Evolutionary conservation across 495 filamentous ascomycete species (phyloP).

Genomic region (Tuber magnatum): DNA sequence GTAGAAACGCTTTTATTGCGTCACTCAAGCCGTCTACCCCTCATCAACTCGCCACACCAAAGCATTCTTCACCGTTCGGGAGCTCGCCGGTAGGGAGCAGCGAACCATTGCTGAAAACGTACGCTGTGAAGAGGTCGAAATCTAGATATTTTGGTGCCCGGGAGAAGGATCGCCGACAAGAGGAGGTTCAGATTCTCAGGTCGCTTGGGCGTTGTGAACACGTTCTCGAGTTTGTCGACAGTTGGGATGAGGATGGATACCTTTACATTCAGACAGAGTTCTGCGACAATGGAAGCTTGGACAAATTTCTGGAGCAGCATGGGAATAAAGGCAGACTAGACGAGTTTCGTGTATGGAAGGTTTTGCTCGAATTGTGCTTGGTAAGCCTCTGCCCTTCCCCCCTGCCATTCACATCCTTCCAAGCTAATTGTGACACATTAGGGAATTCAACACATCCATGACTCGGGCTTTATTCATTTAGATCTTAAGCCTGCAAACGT

Average conservation of each 20-base stretch:
- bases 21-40: slow-evolving; percentile 31
- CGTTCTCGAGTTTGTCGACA: slow-evolving; percentile 68
- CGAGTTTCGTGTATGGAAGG: slow-evolving; percentile 98
- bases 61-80: slow-evolving; percentile 45
- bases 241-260: slow-evolving; percentile 73
- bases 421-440: slow-evolving; percentile 43
- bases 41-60: slow-evolving; percentile 41
- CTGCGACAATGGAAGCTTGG: slow-evolving; percentile 85
- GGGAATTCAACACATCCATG: slow-evolving; percentile 84
- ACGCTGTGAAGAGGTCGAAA: slow-evolving; percentile 88
- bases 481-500: slow-evolving; percentile 95
- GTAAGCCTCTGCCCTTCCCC: slow-evolving; percentile 47
- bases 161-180: slow-evolving; percentile 69
- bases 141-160: slow-evolving; percentile 64
- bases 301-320: slow-evolving; percentile 68
- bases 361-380: slow-evolving; percentile 71
- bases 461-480: slow-evolving; percentile 80
- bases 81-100: slow-evolving; percentile 39
- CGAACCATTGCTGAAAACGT: slow-evolving; percentile 53
- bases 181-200: slow-evolving; percentile 70
- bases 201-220: slow-evolving; percentile 68
- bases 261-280: slow-evolving; percentile 97
- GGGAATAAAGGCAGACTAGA: slow-evolving; percentile 80
- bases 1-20: slow-evolving; percentile 24
- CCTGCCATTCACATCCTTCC: slow-evolving; percentile 35